These are phyloP conservation scores for Eimeria falciformis DNA, from an alignment of 169 alveolate species.

Conservation along the genomic window DNA sequence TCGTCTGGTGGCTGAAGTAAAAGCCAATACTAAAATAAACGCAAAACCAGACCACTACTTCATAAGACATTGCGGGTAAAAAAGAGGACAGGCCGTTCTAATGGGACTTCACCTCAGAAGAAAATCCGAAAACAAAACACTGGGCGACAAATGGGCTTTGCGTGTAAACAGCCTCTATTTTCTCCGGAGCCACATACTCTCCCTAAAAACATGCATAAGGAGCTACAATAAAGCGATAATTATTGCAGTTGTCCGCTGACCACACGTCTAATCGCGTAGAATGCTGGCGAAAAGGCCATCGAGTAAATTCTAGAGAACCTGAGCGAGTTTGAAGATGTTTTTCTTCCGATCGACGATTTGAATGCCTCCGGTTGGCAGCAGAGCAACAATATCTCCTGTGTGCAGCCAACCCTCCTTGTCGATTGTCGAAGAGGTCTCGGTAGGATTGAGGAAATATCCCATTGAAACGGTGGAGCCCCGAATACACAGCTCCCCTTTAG, in stretches of 20 bases:
- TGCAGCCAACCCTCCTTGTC: slow-evolving; percentile 94
- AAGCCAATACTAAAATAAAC: background rate
- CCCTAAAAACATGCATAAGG: slow-evolving; percentile 83
- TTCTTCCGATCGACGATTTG: slow-evolving; percentile 95
- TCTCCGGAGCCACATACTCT: slow-evolving; percentile 97
- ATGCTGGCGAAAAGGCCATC: background rate
- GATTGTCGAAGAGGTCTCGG: slow-evolving; percentile 87
- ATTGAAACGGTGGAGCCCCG: slow-evolving; percentile 85
- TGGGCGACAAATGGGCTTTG: slow-evolving; percentile 87
- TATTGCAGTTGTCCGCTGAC: too few relatives aligned
- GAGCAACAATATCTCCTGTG: slow-evolving; percentile 94
- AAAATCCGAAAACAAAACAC: slow-evolving; percentile 92
- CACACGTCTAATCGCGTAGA: background rate
- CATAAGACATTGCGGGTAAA: background rate
- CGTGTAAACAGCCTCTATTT: slow-evolving; percentile 87
- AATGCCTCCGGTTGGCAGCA: slow-evolving; percentile 79
- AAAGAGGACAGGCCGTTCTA: too few relatives aligned
- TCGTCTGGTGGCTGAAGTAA: too few relatives aligned
- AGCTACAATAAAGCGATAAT: background rate
- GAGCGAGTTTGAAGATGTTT: slow-evolving; percentile 96
- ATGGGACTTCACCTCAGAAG: slow-evolving; percentile 87
- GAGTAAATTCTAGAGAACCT: slow-evolving; percentile 73
- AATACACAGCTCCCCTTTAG: slow-evolving; percentile 88
- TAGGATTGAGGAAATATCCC: slow-evolving; percentile 82
- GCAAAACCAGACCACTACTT: background rate